These are phyloP conservation scores for Phytophthora palmivora DNA, from an alignment of 352 stramenopile species.

Conservation along the genomic window DNA sequence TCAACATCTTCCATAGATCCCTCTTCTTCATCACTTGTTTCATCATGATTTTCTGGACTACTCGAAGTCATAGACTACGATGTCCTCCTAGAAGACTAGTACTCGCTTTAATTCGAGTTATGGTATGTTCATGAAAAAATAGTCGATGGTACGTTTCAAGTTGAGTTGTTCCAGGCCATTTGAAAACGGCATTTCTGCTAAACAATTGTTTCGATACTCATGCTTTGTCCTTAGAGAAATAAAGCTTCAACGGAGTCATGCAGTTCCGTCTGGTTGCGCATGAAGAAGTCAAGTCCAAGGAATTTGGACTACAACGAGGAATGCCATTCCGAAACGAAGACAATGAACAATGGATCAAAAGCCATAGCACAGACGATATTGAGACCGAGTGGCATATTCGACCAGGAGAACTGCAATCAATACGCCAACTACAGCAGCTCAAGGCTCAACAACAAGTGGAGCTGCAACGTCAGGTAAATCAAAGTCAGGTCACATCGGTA, in stretches of 20 bases:
- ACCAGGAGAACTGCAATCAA: conserved; percentile 36
- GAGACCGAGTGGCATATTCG: conserved; percentile 26
- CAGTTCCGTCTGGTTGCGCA: conserved; percentile 22
- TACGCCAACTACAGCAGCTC: conserved; percentile 30
- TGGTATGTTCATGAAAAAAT: conserved; percentile 27
- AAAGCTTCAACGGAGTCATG: conserved; percentile 15
- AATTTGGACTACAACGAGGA: conserved; percentile 4
- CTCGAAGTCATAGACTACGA: conserved; percentile 6
- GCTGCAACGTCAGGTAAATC: conserved; percentile 11
- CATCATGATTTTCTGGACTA: conserved; percentile 7
- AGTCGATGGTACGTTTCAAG: conserved; percentile 31
- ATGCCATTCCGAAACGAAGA: conserved; percentile 1
- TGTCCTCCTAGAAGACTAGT: not conserved
- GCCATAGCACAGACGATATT: not conserved
- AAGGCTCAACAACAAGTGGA: conserved; percentile 14
- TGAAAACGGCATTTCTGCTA: conserved; percentile 13
- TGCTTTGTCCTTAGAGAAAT: conserved; percentile 19
- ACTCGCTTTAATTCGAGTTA: not conserved
- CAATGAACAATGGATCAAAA: conserved; percentile 16
- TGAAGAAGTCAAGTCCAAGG: conserved; percentile 6
- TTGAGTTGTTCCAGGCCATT: conserved; percentile 1
- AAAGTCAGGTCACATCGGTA: conserved; percentile 8
- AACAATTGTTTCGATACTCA: conserved; percentile 13
- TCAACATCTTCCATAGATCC: conserved; percentile 27
- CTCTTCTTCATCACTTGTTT: conserved; percentile 29